A percentile compares a stretch with the other conserved stretches of the same genome.
phyloP scores from a whole-genome alignment of 2,329 filamentous ascomycete genomes.

The Gyromitra esculenta region DNA sequence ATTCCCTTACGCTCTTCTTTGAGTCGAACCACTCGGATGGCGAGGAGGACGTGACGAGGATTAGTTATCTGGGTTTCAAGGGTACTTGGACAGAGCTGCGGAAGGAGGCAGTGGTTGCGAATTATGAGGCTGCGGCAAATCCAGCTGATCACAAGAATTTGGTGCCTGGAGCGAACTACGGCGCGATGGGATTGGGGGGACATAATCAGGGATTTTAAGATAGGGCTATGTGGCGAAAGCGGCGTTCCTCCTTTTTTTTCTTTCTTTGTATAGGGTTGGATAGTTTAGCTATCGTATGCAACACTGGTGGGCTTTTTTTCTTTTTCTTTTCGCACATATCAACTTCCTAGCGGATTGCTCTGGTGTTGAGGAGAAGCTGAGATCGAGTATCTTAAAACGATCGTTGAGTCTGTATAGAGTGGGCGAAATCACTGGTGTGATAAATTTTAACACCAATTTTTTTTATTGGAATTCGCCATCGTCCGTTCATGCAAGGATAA shows the following conservation, averaged over 20 bases:
- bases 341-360: not conserved
- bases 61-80: conserved; percentile 90
- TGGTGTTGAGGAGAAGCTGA: not conserved
- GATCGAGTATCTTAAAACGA: not conserved
- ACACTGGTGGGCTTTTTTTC: not conserved
- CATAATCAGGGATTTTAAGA: conserved; percentile 44
- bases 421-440: not conserved
- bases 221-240: not conserved
- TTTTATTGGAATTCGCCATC: not conserved
- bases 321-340: not conserved
- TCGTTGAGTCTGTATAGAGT: not conserved
- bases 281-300: not conserved
- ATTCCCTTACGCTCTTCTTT: conserved; percentile 84
- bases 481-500: not conserved
- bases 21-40: conserved; percentile 79
- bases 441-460: not conserved
- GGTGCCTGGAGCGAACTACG: conserved; percentile 57
- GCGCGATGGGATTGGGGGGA: conserved; percentile 62
- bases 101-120: conserved; percentile 80
- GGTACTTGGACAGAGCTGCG: conserved; percentile 92
- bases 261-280: not conserved
- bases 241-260: not conserved
- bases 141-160: conserved; percentile 78
- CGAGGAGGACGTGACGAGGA: conserved; percentile 79
- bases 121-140: conserved; percentile 95